phyloP scores from a whole-genome alignment of 257 asterid genomes.

The Apocynum venetum region DNA sequence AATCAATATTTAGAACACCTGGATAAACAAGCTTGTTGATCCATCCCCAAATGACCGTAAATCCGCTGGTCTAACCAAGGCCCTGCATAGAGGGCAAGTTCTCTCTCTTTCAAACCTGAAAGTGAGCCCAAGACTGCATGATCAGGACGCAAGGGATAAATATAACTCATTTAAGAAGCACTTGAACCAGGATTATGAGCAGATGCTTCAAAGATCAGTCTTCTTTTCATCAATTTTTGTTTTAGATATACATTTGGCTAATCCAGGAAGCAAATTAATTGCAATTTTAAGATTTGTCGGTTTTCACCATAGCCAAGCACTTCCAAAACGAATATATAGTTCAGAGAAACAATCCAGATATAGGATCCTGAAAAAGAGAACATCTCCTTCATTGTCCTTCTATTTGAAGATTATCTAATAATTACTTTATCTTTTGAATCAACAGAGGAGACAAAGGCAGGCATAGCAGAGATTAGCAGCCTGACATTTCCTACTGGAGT shows the following conservation, averaged over 20 bases:
- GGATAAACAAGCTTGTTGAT: constrained; percentile 66
- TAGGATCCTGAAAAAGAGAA: background rate
- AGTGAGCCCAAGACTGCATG: background rate
- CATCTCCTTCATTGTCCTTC: background rate
- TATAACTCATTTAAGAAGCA: background rate
- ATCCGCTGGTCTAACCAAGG: constrained; percentile 78
- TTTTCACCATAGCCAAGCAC: background rate
- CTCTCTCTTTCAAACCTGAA: constrained; percentile 86
- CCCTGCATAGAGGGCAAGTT: constrained; percentile 86
- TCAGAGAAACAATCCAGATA: background rate
- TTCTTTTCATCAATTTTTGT: background rate
- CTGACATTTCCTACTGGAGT: no score
- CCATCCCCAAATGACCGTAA: constrained; percentile 82
- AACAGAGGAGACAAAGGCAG: background rate
- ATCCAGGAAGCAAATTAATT: background rate
- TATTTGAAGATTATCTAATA: background rate
- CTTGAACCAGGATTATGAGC: background rate
- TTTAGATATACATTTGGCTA: background rate
- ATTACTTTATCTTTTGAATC: background rate
- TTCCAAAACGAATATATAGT: background rate
- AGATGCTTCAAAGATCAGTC: background rate
- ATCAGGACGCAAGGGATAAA: background rate
- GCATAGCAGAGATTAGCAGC: background rate
- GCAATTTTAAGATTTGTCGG: background rate
- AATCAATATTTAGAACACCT: constrained; percentile 36